Base-by-base conservation (phyloP, 805 yeast species). In the Cyberlindnera bimundalis region DNA sequence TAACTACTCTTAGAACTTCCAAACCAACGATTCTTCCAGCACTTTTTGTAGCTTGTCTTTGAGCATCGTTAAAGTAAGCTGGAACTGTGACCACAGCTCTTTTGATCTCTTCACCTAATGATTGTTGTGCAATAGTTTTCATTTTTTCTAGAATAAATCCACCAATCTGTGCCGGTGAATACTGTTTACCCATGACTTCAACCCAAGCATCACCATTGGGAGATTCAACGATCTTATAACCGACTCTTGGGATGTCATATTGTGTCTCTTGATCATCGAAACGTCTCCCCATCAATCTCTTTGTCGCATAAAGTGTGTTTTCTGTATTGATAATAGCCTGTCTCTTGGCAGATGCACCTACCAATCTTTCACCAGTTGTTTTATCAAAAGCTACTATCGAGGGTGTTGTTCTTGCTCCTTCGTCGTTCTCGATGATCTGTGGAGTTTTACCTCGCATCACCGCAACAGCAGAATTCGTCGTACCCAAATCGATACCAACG, bases 391-490 rank as follows among this genome's bases (percentile, higher is more conserved):
- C 89, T 15, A 84, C 91, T 6, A 84, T 70, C 0, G 91, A 83
- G 2, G 91, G 93, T 1, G 90, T 84, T 5, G 93, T 84, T 56
- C 90, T 68, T 33, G 78, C 76, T 26, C 91, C 93, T 65, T 84
- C 86, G 46, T 80, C 84, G 56, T 84, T 81, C 62, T 84, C 90
- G 37, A 85, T 71, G 43, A 84, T 82, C 46, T 69, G 68, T 20
- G 88, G 79, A 21, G 73, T 70, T 48, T 76, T 68, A 33, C 83
- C 82, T 52, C 76, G 76, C 67, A 81, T 79, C 41, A 82, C 67
- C 10, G 95, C 95, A 24, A 84, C 91, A 2, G 93, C 95, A 32
- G 91, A 83, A 64, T 85, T 85, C 32, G 95, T 85, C 17, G 95
- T 85, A 20, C 95, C 95, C 42, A 85, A 63, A 62, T 85, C 95